These are phyloP conservation scores for Lichtheimia hyalospora DNA, from an alignment of 371 early-diverging fungal species.

Conservation along the genomic window DNA sequence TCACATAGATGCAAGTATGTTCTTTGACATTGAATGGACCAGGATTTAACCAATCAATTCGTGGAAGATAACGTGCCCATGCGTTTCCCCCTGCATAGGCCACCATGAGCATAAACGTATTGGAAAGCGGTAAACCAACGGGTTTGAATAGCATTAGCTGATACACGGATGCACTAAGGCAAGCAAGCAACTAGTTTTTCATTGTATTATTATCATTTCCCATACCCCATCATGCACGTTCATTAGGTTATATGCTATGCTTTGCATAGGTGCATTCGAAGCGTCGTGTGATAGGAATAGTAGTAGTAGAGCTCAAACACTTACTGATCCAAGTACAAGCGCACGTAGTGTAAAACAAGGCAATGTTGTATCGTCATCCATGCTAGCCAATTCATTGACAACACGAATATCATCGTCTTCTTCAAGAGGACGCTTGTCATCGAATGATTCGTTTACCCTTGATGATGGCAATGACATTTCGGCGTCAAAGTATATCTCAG, in stretches of 20 bases:
- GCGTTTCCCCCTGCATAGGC: constrained; percentile 37
- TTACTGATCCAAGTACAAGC: constrained; percentile 31
- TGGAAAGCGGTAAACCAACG: constrained; percentile 34
- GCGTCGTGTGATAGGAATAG: too few species aligned
- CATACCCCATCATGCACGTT: too few species aligned
- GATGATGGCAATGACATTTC: background rate
- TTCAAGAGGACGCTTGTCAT: background rate
- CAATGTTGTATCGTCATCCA: constrained; percentile 34
- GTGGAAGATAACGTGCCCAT: constrained; percentile 31
- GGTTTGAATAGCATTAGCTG: constrained; percentile 49
- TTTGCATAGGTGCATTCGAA: too few species aligned
- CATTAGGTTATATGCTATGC: too few species aligned
- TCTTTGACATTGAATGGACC: constrained; percentile 49
- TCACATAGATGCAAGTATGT: constrained; percentile 38
- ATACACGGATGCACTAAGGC: constrained; percentile 37
- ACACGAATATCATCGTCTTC: constrained; percentile 17
- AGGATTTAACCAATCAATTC: constrained; percentile 39
- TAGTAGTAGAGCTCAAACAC: background rate
- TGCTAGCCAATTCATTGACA: constrained; percentile 35
- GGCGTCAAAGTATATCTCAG: constrained; percentile 5
- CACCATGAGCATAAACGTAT: constrained; percentile 43
- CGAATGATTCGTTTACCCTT: background rate
- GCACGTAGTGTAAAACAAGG: constrained; percentile 31
- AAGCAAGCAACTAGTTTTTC: constrained; percentile 26
- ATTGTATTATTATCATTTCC: background rate